These are phyloP conservation scores for Gymnopilus dilepis DNA, from an alignment of 768 basidiomycete species.

Conservation along the genomic window DNA sequence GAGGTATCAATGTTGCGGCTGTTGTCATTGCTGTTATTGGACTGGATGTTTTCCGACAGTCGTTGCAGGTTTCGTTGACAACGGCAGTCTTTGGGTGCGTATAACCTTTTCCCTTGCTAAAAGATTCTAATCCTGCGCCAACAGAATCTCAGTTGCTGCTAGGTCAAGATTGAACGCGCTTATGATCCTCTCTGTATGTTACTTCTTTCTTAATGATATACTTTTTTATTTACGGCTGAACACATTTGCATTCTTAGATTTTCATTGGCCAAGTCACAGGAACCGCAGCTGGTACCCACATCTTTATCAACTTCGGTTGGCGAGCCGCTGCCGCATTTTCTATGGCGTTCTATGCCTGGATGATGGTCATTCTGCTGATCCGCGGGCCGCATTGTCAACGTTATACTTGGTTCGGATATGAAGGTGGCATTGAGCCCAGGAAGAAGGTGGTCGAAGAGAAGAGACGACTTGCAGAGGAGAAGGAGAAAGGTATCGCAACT, in stretches of 20 bases:
- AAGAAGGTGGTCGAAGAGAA: constrained; percentile 37
- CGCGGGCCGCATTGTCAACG: constrained; percentile 71
- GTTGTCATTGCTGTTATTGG: constrained; percentile 74
- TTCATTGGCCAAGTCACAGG: constrained; percentile 88
- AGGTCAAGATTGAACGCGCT: constrained; percentile 80
- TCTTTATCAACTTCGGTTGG: constrained; percentile 78
- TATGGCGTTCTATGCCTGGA: constrained; percentile 61
- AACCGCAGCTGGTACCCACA: constrained; percentile 71
- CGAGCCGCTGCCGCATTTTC: constrained; percentile 64
- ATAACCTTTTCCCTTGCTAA: constrained; percentile 3
- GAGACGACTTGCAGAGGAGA: constrained; percentile 11
- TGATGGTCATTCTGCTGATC: constrained; percentile 59
- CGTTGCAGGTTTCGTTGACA: constrained; percentile 69
- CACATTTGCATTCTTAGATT: constrained; percentile 37
- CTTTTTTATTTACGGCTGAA: neutral
- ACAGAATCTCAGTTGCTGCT: constrained; percentile 50
- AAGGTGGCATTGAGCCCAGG: constrained; percentile 55
- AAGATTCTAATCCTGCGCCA: constrained; percentile 8
- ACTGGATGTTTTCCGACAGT: constrained; percentile 77
- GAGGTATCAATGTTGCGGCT: constrained; percentile 70
- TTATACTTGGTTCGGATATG: constrained; percentile 69
- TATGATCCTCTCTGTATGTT: constrained; percentile 66
- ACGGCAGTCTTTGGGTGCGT: constrained; percentile 62
- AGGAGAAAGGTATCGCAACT: neutral
- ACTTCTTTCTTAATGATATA: neutral